Percentiles rank a stretch among this genome's conserved stretches.
Conservation (phyloP, 805 yeast genomes). For the Yamadazyma laniorum region DNA sequence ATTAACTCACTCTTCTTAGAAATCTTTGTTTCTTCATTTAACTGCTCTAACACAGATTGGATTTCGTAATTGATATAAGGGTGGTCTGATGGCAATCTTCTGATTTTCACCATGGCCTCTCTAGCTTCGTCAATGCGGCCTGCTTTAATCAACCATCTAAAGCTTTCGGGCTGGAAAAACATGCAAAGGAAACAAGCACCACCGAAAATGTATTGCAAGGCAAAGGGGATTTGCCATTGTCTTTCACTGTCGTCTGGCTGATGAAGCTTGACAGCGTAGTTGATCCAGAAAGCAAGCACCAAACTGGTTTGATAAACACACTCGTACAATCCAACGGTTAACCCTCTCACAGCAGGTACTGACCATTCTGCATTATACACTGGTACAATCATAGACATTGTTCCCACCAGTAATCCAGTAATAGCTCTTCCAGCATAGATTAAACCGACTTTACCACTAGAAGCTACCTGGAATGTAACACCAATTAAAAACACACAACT, state of each 20-base stretch:
- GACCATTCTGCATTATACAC: constrained; percentile 77
- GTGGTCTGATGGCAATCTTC: constrained; percentile 13
- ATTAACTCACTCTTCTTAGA: background rate
- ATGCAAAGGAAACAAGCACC: constrained; percentile 60
- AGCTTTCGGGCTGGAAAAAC: constrained; percentile 79
- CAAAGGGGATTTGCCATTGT: constrained; percentile 70
- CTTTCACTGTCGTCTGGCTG: constrained; percentile 39
- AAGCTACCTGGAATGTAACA: constrained; percentile 62
- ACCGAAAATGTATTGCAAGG: constrained; percentile 59
- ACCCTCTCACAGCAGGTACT: constrained; percentile 76
- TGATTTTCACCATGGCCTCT: constrained; percentile 46
- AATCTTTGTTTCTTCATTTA: constrained; percentile 1
- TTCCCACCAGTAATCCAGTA: constrained; percentile 79
- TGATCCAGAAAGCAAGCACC: constrained; percentile 69
- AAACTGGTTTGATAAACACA: constrained; percentile 72
- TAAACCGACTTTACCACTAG: constrained; percentile 50
- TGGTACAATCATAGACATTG: constrained; percentile 72
- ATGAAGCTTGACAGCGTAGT: constrained; percentile 70
- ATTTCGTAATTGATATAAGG: constrained; percentile 7
- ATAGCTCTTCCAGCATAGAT: constrained; percentile 71
- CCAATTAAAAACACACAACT: constrained; percentile 68
- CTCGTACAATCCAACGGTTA: constrained; percentile 76
- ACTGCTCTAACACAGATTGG: constrained; percentile 5
- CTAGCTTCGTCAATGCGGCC: constrained; percentile 53
- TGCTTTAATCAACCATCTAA: constrained; percentile 73